A percentile compares a stretch with the other conserved stretches of the same genome.
These are phyloP conservation scores for Populus ilicifolia DNA, from an alignment of 345 rosid genomes.

Conservation along the genomic window DNA sequence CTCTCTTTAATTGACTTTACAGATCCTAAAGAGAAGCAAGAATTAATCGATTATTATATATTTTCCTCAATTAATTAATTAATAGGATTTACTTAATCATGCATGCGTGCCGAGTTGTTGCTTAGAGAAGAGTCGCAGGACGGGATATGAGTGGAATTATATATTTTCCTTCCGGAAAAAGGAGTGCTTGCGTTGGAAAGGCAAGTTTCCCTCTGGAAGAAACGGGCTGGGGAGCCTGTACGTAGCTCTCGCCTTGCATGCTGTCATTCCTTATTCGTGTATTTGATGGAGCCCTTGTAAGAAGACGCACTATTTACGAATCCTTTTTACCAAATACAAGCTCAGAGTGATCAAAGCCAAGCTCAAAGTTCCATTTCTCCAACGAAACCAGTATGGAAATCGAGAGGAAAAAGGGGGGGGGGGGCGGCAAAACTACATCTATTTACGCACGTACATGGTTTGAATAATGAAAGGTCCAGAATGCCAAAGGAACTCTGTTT, in stretches of 20 bases:
- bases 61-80: no score
- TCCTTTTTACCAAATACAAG: not conserved
- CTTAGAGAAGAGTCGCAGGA: no score
- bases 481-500: not conserved
- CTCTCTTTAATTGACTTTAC: not conserved
- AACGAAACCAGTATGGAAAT: constrained; percentile 2
- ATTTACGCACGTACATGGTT: not conserved
- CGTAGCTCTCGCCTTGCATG: not conserved
- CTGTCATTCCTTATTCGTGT: not conserved
- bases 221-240: not conserved
- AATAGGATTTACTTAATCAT: not conserved
- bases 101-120: not conserved
- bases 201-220: constrained; percentile 6
- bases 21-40: not conserved
- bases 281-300: not conserved
- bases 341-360: not conserved
- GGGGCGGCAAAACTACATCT: not conserved
- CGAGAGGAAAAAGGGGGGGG: not conserved
- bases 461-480: not conserved
- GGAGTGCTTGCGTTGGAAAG: not conserved
- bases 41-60: no score
- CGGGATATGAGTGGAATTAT: no score
- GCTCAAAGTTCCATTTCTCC: constrained; percentile 1
- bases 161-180: no score
- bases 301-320: not conserved